Base-by-base conservation (phyloP, 306 rosid genomes). In the Begonia fuchsioides region DNA sequence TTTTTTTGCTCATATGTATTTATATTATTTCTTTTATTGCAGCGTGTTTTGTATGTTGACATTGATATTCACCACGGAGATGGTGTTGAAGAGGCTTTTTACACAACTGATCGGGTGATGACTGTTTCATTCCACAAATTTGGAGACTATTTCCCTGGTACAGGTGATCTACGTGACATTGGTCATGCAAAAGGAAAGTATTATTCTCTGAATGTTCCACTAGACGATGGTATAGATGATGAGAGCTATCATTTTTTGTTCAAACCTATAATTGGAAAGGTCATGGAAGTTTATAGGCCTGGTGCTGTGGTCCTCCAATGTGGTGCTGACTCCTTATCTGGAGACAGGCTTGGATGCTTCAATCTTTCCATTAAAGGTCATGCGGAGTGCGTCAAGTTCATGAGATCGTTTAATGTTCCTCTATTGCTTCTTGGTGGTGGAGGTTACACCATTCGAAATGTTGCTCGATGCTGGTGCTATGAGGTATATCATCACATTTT, bases 271-370 rank as follows among this genome's bases (percentile, higher is more conserved):
- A 77, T 84, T 45, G 79, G 76, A 56, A 84, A 84, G 69, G 94
- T 84, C 12, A 84, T 84, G 94, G 94, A 84, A 67, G 68, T 84
- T 64, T 84, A 80, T 64, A 72, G 56, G 66, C 94, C 92, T 13
- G 94, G 92, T 61, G 94, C 94, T 13, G 94, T 84, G 47, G 92
- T 80, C 71, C 94, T 84, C 59, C 94, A 84, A 68, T 84, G 94
- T 12, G 94, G 94, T 52, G 94, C 94, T 12, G 94, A 83, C 68
- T 83, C 94, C 35, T 73, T 83, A 59, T 83, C 90, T 41, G 94
- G 94, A 49, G 94, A 84, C 47, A 78, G 94, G 70, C 63, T 84
- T 64, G 94, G 94, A 41, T 84, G 94, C 64, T 84, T 84, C 62
- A 84, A 84, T 65, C 86, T 84, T 60, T 84, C 94, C 47, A 84